Percentiles rank a stretch among this genome's conserved stretches.
Evolutionary conservation across 345 rosid species (phyloP).

Genomic region (Syzygium aqueum): DNA sequence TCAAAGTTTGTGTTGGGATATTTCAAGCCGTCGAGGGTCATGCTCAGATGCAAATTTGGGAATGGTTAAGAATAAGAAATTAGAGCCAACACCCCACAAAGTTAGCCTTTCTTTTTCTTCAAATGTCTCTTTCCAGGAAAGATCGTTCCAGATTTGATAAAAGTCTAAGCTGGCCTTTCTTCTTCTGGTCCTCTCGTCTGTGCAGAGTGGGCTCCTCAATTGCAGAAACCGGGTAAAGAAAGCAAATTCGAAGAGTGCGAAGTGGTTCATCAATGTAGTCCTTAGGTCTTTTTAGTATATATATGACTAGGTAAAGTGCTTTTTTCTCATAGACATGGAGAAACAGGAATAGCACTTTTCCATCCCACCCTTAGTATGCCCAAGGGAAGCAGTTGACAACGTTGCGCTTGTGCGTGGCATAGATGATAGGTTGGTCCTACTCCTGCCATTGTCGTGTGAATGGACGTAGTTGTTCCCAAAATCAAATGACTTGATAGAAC

Average conservation of each 20-base stretch:
- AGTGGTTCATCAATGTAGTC: not conserved
- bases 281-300: not conserved
- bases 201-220: not conserved
- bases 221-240: not conserved
- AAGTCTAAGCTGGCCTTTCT: not conserved
- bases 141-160: not conserved
- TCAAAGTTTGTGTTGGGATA: too few relatives aligned
- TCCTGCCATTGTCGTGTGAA: not conserved
- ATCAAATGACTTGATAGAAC: not conserved
- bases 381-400: not conserved
- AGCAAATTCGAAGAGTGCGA: not conserved
- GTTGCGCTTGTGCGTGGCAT: not conserved
- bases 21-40: too few relatives aligned
- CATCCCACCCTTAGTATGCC: not conserved
- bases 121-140: not conserved
- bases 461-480: not conserved
- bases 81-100: not conserved
- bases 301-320: not conserved
- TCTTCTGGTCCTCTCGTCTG: not conserved
- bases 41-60: too few relatives aligned
- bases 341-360: not conserved
- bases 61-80: not conserved
- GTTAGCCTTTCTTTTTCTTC: not conserved
- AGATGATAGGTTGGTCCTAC: not conserved
- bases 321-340: not conserved